These are phyloP conservation scores for Geranomyces variabilis DNA, from an alignment of 192 early-diverging fungal species.

Conservation along the genomic window DNA sequence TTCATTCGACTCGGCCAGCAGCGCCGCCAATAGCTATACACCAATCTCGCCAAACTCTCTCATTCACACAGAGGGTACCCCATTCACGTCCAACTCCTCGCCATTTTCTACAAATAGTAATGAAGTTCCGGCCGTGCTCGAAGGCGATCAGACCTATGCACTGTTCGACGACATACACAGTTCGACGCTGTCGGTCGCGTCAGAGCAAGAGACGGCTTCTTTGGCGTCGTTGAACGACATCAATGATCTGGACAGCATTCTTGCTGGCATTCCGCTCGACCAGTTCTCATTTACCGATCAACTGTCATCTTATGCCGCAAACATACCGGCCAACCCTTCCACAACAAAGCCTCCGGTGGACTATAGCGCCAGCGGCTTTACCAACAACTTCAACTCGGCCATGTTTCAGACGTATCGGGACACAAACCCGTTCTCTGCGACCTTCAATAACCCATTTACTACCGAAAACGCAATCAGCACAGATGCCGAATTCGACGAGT, in stretches of 20 bases:
- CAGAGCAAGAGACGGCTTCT: neutral
- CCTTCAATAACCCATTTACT: constrained; percentile 31
- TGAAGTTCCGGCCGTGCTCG: constrained; percentile 19
- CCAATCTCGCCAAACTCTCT: constrained; percentile 22
- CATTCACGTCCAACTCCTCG: neutral
- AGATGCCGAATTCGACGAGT: constrained; percentile 32
- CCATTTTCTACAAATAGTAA: constrained; percentile 10
- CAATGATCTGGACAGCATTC: constrained; percentile 26
- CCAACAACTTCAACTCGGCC: neutral
- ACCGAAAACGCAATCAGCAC: constrained; percentile 12
- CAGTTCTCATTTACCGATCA: constrained; percentile 22
- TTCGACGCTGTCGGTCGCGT: constrained; percentile 18
- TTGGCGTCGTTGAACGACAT: constrained; percentile 1
- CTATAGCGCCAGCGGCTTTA: neutral
- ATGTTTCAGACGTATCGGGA: neutral
- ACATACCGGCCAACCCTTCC: no score
- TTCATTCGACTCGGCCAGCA: neutral
- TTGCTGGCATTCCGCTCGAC: constrained; percentile 21
- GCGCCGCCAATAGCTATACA: neutral
- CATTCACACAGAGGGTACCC: constrained; percentile 7
- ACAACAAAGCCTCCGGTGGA: no score
- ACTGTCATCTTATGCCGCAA: neutral
- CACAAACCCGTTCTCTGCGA: constrained; percentile 27
- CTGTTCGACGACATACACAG: constrained; percentile 33
- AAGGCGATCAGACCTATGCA: constrained; percentile 15